phyloP scores from a whole-genome alignment of 2,329 filamentous ascomycete species.

The Hirsutella minnesotensis region DNA sequence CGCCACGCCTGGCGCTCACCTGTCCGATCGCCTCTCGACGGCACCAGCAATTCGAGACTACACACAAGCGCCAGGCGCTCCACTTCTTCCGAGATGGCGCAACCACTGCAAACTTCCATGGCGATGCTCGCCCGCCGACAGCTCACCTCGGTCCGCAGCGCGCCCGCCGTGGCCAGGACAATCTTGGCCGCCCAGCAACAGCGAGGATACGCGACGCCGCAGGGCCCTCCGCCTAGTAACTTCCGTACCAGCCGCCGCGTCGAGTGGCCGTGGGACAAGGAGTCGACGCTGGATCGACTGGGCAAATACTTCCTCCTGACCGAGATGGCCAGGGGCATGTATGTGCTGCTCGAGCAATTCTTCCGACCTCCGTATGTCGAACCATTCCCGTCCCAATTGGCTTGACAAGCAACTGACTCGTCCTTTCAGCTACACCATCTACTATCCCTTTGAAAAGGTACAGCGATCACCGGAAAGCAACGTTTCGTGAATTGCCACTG shows the following conservation, averaged over 20 bases:
- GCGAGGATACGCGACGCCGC: constrained; percentile 52
- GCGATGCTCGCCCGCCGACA: constrained; percentile 24
- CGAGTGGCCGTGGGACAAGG: constrained; percentile 70
- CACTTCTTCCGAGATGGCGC: constrained; percentile 17
- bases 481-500: constrained; percentile 3
- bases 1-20: too few species aligned
- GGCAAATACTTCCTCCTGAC: constrained; percentile 92
- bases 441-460: constrained; percentile 95
- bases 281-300: constrained; percentile 68
- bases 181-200: constrained; percentile 5
- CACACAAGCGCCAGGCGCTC: not conserved
- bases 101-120: constrained; percentile 17
- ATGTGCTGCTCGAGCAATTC: constrained; percentile 93
- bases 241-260: constrained; percentile 67
- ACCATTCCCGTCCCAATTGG: not conserved
- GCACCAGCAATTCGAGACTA: not conserved
- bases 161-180: constrained; percentile 10
- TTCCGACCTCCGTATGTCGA: constrained; percentile 87
- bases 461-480: constrained; percentile 5
- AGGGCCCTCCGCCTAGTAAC: constrained; percentile 64
- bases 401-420: not conserved
- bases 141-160: constrained; percentile 12
- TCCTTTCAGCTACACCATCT: constrained; percentile 82
- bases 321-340: constrained; percentile 97
- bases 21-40: too few species aligned